Conservation (phyloP, 2,329 filamentous ascomycete genomes). For the Neofusicoccum ribis region DNA sequence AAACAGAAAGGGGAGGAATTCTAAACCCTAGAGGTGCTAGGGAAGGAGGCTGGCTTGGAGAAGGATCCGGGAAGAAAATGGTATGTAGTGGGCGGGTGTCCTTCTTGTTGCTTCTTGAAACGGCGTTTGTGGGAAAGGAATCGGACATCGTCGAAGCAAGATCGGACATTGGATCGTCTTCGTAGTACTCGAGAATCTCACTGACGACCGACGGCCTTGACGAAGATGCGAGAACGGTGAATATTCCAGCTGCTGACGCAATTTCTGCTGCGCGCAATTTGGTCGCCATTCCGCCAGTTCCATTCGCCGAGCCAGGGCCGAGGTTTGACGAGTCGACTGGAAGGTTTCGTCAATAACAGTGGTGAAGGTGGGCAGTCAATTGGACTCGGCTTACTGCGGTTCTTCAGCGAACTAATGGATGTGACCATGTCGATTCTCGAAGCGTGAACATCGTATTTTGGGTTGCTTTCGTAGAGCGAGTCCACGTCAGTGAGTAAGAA, state of each 20-base stretch:
- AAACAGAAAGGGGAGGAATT: neutral
- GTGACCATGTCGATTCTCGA: neutral
- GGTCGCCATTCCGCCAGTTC: neutral
- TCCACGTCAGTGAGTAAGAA: neutral
- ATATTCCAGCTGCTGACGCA: neutral
- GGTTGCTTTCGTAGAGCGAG: neutral
- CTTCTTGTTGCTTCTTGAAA: neutral
- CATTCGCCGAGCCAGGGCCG: neutral
- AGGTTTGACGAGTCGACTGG: neutral
- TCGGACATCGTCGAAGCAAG: neutral
- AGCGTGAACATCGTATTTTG: neutral
- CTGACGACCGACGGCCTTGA: neutral
- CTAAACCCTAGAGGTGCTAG: neutral
- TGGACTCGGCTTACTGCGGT: neutral
- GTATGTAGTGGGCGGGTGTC: neutral
- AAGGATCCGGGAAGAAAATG: neutral
- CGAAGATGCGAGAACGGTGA: neutral
- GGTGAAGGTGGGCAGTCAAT: no score
- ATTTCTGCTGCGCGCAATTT: neutral
- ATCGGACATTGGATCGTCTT: neutral
- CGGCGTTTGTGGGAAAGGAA: neutral
- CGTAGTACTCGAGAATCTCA: conserved; percentile 1
- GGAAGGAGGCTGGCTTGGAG: neutral
- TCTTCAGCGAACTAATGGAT: neutral
- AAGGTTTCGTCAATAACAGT: neutral